Conservation (phyloP, 768 basidiomycete genomes). For the Lactarius vividus region DNA sequence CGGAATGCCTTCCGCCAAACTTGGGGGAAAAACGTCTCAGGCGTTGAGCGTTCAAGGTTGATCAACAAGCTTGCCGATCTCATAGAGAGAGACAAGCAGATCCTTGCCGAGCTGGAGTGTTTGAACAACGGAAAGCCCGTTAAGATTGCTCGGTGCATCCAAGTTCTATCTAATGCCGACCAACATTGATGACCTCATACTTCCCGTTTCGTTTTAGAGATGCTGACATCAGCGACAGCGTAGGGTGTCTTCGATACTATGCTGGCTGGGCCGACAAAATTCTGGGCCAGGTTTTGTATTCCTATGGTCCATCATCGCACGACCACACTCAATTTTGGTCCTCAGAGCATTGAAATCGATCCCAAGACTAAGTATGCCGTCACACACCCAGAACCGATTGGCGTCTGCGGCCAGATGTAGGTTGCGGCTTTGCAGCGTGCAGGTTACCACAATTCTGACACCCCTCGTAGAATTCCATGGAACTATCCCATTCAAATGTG, state of each 20-base stretch:
- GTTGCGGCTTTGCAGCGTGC: slow-evolving; percentile 26
- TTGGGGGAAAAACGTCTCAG: slow-evolving; percentile 89
- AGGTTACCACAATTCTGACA: slow-evolving; percentile 12
- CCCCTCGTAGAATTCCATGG: slow-evolving; percentile 71
- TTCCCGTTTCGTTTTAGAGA: slow-evolving; percentile 47
- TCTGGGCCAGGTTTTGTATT: slow-evolving; percentile 63
- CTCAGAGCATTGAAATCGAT: slow-evolving; percentile 74
- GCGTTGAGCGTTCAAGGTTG: slow-evolving; percentile 74
- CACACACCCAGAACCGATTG: slow-evolving; percentile 86
- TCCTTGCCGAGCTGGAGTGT: slow-evolving; percentile 79
- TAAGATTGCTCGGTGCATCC: slow-evolving; percentile 48
- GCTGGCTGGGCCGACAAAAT: slow-evolving; percentile 98
- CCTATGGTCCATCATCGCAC: slow-evolving; percentile 1
- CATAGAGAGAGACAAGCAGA: slow-evolving; percentile 80
- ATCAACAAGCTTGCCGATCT: slow-evolving; percentile 86
- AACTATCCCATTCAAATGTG: slow-evolving; percentile 91
- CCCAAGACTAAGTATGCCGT: slow-evolving; percentile 79
- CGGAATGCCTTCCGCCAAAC: slow-evolving; percentile 78
- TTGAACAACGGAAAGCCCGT: slow-evolving; percentile 94
- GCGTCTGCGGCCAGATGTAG: slow-evolving; percentile 93
- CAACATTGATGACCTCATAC: slow-evolving; percentile 27
- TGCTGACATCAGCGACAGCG: slow-evolving; percentile 74
- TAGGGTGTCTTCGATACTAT: slow-evolving; percentile 84
- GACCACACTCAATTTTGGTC: slow-evolving; percentile 9
- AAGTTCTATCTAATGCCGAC: slow-evolving; percentile 27